phyloP scores from a whole-genome alignment of 306 rosid genomes.

The Acacia melanoxylon region DNA sequence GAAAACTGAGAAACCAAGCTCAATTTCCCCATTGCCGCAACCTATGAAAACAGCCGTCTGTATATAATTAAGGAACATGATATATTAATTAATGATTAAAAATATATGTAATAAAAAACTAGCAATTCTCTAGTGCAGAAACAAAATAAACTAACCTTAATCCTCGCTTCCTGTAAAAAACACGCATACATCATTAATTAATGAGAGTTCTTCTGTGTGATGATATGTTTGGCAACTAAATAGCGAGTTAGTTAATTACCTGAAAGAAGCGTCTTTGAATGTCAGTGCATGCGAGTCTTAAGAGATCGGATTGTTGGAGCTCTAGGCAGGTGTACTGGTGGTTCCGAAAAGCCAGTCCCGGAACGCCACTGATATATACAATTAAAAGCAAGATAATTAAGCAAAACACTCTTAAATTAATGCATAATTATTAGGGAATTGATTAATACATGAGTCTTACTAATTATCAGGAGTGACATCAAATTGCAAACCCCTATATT shows the following conservation, averaged over 20 bases:
- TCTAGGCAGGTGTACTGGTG: constrained; percentile 44
- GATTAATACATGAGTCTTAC: constrained; percentile 24
- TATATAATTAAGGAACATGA: constrained; percentile 3
- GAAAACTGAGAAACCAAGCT: constrained; percentile 61
- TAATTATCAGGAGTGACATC: constrained; percentile 28
- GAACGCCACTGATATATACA: constrained; percentile 49
- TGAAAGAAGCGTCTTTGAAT: constrained; percentile 61
- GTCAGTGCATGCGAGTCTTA: constrained; percentile 45
- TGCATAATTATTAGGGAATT: background rate
- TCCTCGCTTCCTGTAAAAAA: constrained; percentile 72
- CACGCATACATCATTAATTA: background rate
- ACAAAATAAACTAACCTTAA: constrained; percentile 54
- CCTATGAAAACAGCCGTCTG: constrained; percentile 85
- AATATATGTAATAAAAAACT: background rate
- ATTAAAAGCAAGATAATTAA: constrained; percentile 1
- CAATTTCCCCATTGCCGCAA: constrained; percentile 80
- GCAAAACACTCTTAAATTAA: background rate
- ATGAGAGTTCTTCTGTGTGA: background rate
- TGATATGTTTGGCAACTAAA: background rate
- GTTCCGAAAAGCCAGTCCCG: constrained; percentile 68
- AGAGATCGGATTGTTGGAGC: constrained; percentile 64
- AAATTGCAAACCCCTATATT: constrained; percentile 34
- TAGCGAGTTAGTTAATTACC: constrained; percentile 27
- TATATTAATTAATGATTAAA: background rate
- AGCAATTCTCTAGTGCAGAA: background rate